These are phyloP conservation scores for Neurospora sp. DNA, from an alignment of 495 filamentous ascomycete genomes.

Conservation along the genomic window DNA sequence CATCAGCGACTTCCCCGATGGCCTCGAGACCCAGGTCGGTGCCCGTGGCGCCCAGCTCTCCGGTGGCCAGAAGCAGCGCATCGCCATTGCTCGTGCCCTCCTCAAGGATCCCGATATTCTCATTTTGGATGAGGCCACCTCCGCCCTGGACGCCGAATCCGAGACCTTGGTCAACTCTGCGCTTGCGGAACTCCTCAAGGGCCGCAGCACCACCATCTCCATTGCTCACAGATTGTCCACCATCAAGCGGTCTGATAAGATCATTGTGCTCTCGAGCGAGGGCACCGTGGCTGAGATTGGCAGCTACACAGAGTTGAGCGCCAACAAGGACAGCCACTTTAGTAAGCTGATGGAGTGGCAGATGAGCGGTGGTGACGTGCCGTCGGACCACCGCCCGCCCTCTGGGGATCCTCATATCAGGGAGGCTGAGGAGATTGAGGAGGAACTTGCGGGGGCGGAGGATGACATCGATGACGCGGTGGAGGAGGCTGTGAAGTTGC, in stretches of 20 bases:
- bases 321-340: conserved; percentile 68
- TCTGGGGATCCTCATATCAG: conserved; percentile 24
- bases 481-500: conserved; percentile 4
- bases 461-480: conserved; percentile 25
- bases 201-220: conserved; percentile 88
- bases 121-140: conserved; percentile 90
- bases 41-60: conserved; percentile 88
- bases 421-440: conserved; percentile 35
- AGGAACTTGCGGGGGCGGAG: conserved; percentile 28
- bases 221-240: conserved; percentile 93
- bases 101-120: conserved; percentile 95
- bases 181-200: conserved; percentile 65
- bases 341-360: conserved; percentile 98
- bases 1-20: conserved; percentile 92
- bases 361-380: conserved; percentile 70
- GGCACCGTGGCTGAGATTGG: conserved; percentile 87
- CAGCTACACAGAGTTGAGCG: conserved; percentile 65
- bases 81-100: conserved; percentile 89
- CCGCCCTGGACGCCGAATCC: conserved; percentile 91
- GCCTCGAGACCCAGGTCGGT: conserved; percentile 87
- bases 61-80: conserved; percentile 94
- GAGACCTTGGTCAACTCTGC: conserved; percentile 93
- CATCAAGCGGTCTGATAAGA: conserved; percentile 86
- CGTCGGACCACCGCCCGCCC: conserved; percentile 11
- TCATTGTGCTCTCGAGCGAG: conserved; percentile 78